These are phyloP conservation scores for Kuraishia piskuri DNA, from an alignment of 805 yeast species.

Conservation along the genomic window DNA sequence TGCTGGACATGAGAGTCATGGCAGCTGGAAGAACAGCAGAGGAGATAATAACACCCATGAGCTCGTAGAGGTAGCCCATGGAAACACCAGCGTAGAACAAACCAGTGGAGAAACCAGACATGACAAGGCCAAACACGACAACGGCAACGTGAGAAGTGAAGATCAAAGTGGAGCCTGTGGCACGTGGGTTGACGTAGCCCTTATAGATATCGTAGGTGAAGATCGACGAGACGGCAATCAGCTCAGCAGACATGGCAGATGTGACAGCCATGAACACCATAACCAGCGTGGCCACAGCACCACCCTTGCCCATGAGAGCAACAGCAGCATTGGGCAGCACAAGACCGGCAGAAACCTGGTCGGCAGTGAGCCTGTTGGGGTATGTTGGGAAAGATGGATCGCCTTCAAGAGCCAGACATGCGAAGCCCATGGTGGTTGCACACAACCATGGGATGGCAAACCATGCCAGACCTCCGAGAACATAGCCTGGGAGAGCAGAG, in stretches of 20 bases:
- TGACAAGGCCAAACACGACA: slow-evolving; percentile 42
- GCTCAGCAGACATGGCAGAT: slow-evolving; percentile 86
- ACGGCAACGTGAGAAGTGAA: slow-evolving; percentile 61
- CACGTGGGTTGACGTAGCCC: slow-evolving; percentile 70
- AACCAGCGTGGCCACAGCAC: slow-evolving; percentile 75
- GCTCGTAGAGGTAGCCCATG: slow-evolving; percentile 80
- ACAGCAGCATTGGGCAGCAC: slow-evolving; percentile 74
- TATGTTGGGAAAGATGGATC: slow-evolving; percentile 73
- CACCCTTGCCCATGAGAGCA: slow-evolving; percentile 79
- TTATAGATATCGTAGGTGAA: slow-evolving; percentile 82
- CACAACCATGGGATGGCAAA: slow-evolving; percentile 80
- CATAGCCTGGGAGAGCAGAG: slow-evolving; percentile 81
- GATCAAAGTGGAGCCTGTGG: slow-evolving; percentile 67
- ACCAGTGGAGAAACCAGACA: slow-evolving; percentile 83
- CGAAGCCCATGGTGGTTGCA: slow-evolving; percentile 83
- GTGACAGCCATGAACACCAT: slow-evolving; percentile 89
- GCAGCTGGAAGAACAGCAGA: slow-evolving; percentile 79
- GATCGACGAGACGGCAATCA: slow-evolving; percentile 80
- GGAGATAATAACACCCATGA: slow-evolving; percentile 86
- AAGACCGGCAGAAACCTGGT: slow-evolving; percentile 74
- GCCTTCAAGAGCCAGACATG: slow-evolving; percentile 64
- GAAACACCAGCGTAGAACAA: slow-evolving; percentile 73
- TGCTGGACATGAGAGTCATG: slow-evolving; percentile 53
- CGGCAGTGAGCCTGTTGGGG: slow-evolving; percentile 56
- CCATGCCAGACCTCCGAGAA: slow-evolving; percentile 86